A percentile compares a stretch with the other conserved stretches of the same genome.
These are phyloP conservation scores for Aspergillus neotritici DNA, from an alignment of 2,329 filamentous ascomycete species.

Conservation along the genomic window DNA sequence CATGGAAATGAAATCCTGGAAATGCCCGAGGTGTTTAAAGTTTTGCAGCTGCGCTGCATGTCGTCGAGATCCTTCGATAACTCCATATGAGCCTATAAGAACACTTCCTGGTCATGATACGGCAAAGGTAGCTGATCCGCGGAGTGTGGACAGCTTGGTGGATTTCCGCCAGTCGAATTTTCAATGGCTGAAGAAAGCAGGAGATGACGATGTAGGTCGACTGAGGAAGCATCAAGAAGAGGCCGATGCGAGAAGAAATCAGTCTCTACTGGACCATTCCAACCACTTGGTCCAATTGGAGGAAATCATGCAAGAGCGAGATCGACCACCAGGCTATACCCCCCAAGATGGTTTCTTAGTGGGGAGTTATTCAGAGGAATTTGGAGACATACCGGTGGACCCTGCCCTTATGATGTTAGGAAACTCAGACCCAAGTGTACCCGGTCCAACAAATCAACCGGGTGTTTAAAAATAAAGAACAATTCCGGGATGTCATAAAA, in stretches of 20 bases:
- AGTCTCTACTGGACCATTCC: slow-evolving; percentile 42
- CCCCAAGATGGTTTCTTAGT: slow-evolving; percentile 26
- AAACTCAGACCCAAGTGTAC: slow-evolving; percentile 10
- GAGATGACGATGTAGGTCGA: slow-evolving; percentile 45
- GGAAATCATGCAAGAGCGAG: slow-evolving; percentile 7
- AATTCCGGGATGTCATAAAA: background rate
- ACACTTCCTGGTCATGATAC: slow-evolving; percentile 90
- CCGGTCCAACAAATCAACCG: slow-evolving; percentile 3
- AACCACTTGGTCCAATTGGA: slow-evolving; percentile 40
- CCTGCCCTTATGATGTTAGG: slow-evolving; percentile 31
- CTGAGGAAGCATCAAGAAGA: slow-evolving; percentile 48
- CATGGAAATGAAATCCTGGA: slow-evolving; percentile 76
- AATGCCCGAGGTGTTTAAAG: slow-evolving; percentile 77
- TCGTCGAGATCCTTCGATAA: slow-evolving; percentile 61
- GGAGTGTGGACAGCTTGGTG: slow-evolving; percentile 83
- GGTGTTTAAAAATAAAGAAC: background rate
- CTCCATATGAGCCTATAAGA: slow-evolving; percentile 78
- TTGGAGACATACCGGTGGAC: slow-evolving; percentile 39
- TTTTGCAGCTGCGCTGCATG: slow-evolving; percentile 86
- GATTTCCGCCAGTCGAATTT: slow-evolving; percentile 89
- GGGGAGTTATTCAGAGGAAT: slow-evolving; percentile 7
- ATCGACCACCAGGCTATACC: background rate
- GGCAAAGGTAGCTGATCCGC: slow-evolving; percentile 77
- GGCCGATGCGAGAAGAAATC: slow-evolving; percentile 49
- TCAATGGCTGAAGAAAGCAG: slow-evolving; percentile 64